Conservation (phyloP, 768 basidiomycete species). For the Collybia sordida region DNA sequence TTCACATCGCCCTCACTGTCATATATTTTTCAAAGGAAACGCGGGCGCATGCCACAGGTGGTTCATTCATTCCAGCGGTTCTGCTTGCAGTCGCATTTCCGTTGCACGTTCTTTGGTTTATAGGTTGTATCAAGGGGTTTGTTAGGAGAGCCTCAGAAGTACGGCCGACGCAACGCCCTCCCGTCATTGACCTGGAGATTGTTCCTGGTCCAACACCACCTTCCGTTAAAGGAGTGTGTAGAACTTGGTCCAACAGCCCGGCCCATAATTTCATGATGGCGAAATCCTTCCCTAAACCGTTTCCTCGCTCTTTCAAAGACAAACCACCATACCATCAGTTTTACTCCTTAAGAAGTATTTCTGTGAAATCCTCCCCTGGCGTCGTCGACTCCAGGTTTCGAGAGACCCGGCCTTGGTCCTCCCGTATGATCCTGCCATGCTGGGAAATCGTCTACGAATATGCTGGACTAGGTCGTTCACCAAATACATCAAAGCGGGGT, state of each 20-base stretch:
- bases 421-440: not conserved
- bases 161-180: not conserved
- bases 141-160: constrained; percentile 23
- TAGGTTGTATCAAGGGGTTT: constrained; percentile 48
- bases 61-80: constrained; percentile 37
- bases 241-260: not conserved
- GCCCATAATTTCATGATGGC: not conserved
- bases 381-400: too few species aligned
- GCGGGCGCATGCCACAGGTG: constrained; percentile 24
- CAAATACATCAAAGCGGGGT: too few species aligned
- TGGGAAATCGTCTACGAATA: not conserved
- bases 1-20: constrained; percentile 40
- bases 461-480: too few species aligned
- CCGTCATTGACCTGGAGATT: not conserved
- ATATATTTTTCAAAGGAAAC: constrained; percentile 25
- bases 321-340: too few species aligned
- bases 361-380: too few species aligned
- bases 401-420: too few species aligned
- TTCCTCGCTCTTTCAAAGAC: not conserved
- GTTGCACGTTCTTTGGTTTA: constrained; percentile 56
- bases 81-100: constrained; percentile 42
- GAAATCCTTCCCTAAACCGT: not conserved
- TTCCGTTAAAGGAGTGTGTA: too few species aligned
- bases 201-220: not conserved
- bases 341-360: too few species aligned